Conservation (phyloP, 2,329 filamentous ascomycete species). For the Hypoxylon sp. region DNA sequence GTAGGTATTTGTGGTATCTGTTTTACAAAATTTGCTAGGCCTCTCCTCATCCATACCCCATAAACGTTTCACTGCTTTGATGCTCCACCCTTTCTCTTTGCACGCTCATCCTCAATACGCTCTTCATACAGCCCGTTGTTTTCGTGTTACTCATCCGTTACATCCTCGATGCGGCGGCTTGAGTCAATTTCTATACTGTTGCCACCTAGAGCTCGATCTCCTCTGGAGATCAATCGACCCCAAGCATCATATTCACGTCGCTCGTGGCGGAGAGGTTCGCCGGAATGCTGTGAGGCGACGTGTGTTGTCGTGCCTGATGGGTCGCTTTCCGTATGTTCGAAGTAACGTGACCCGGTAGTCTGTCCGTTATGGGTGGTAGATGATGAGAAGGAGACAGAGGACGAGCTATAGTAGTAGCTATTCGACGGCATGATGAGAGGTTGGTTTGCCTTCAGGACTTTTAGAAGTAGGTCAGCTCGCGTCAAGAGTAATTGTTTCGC, state of each 20-base stretch:
- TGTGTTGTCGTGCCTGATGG: slow-evolving; percentile 41
- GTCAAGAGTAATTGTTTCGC: not conserved
- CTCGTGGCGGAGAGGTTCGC: slow-evolving; percentile 39
- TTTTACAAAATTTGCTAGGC: not conserved
- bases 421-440: slow-evolving; percentile 40
- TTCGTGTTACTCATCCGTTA: slow-evolving; percentile 40
- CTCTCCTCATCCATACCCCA: not conserved
- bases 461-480: not conserved
- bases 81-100: slow-evolving; percentile 44
- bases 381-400: slow-evolving; percentile 40
- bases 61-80: slow-evolving; percentile 12
- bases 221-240: slow-evolving; percentile 35
- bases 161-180: slow-evolving; percentile 43
- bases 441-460: not conserved
- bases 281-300: slow-evolving; percentile 33
- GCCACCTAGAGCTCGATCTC: slow-evolving; percentile 18
- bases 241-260: slow-evolving; percentile 43
- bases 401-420: slow-evolving; percentile 33
- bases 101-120: slow-evolving; percentile 44
- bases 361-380: slow-evolving; percentile 38
- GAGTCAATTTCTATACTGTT: slow-evolving; percentile 24
- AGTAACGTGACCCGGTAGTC: slow-evolving; percentile 40
- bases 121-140: slow-evolving; percentile 41
- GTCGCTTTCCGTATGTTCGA: slow-evolving; percentile 37
- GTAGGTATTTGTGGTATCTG: not conserved